phyloP scores from a whole-genome alignment of 345 rosid species.

The Combretum micranthum region DNA sequence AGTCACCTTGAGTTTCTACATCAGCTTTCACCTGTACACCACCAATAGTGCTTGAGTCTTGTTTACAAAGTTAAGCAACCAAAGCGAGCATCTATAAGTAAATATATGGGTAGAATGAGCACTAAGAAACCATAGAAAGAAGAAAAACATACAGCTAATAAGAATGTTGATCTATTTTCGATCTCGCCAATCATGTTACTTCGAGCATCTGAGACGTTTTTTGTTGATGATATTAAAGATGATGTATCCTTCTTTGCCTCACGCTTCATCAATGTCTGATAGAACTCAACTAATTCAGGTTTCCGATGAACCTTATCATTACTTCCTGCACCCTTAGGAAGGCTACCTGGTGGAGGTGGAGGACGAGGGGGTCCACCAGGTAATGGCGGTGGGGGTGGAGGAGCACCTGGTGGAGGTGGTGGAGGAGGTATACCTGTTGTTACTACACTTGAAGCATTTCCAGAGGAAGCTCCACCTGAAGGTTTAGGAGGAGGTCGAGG shows the following conservation, averaged over 20 bases:
- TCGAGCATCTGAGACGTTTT: slow-evolving; percentile 69
- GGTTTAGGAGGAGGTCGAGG: slow-evolving; percentile 85
- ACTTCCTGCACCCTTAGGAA: slow-evolving; percentile 63
- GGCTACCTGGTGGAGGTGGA: slow-evolving; percentile 88
- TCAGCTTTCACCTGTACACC: slow-evolving; percentile 85
- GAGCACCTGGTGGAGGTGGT: slow-evolving; percentile 55
- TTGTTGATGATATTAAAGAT: slow-evolving; percentile 56
- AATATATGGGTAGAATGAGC: not conserved
- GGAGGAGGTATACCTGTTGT: slow-evolving; percentile 49
- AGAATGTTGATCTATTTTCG: slow-evolving; percentile 89
- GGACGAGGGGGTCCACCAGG: slow-evolving; percentile 46
- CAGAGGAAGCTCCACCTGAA: slow-evolving; percentile 31
- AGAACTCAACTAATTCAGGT: slow-evolving; percentile 92
- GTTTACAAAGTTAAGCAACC: slow-evolving; percentile 1
- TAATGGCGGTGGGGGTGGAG: slow-evolving; percentile 56
- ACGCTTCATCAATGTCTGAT: slow-evolving; percentile 93
- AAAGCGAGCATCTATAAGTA: not conserved
- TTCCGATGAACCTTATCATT: slow-evolving; percentile 88
- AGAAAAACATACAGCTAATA: slow-evolving; percentile 62
- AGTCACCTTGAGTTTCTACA: slow-evolving; percentile 98
- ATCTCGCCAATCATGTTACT: slow-evolving; percentile 96
- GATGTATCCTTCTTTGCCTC: slow-evolving; percentile 83
- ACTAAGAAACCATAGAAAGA: slow-evolving; percentile 8
- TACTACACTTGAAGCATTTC: slow-evolving; percentile 18
- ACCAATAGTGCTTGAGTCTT: not conserved